These are phyloP conservation scores for Gossypium australe DNA, from an alignment of 345 rosid genomes.

Conservation along the genomic window DNA sequence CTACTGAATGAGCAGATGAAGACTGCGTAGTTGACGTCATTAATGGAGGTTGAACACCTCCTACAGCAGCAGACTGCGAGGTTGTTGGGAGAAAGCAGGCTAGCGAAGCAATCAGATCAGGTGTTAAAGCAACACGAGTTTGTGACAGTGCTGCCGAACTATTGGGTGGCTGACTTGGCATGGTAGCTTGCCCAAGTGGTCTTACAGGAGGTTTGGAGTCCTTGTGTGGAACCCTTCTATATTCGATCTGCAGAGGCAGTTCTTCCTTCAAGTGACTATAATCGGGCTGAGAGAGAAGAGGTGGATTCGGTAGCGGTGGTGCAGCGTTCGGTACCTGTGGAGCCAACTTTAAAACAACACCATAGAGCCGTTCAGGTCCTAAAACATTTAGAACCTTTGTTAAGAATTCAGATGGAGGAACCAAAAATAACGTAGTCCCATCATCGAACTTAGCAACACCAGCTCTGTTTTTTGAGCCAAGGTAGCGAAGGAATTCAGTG, in stretches of 20 bases:
- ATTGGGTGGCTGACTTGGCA: constrained; percentile 31
- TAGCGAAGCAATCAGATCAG: constrained; percentile 78
- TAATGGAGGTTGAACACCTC: constrained; percentile 38
- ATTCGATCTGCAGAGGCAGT: constrained; percentile 31
- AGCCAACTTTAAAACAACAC: constrained; percentile 84
- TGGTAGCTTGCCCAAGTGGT: constrained; percentile 28
- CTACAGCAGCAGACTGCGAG: constrained; percentile 38
- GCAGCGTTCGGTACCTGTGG: constrained; percentile 41
- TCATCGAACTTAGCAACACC: constrained; percentile 93
- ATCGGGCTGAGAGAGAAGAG: constrained; percentile 33
- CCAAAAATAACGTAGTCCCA: constrained; percentile 81
- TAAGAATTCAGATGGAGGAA: constrained; percentile 93
- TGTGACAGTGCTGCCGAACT: constrained; percentile 37
- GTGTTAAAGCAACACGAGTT: constrained; percentile 66
- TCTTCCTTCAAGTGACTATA: constrained; percentile 40
- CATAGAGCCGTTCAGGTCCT: constrained; percentile 91
- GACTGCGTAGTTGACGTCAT: constrained; percentile 38
- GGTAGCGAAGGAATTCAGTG: constrained; percentile 87
- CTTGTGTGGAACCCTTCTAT: constrained; percentile 40
- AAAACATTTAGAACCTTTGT: constrained; percentile 65
- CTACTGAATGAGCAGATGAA: constrained; percentile 31
- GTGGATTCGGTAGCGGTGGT: constrained; percentile 27
- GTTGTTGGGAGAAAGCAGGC: constrained; percentile 58
- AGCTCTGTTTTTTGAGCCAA: constrained; percentile 88
- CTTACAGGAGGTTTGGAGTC: constrained; percentile 40